Base-by-base conservation (phyloP, 768 basidiomycete species). In the Mrakia blollopis region DNA sequence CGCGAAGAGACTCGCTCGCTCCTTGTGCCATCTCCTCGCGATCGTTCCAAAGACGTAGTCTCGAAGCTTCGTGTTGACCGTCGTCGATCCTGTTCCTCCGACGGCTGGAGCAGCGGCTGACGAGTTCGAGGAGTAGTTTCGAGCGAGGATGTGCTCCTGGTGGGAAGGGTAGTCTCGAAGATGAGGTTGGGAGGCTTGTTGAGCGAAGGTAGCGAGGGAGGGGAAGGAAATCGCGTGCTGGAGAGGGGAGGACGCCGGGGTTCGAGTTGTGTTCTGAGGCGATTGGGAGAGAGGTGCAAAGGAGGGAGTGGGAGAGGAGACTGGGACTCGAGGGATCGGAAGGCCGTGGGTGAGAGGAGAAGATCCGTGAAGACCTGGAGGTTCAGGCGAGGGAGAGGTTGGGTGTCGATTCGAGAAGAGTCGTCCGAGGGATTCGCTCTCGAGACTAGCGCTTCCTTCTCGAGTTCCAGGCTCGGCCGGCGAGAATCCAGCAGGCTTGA, bases 21-120 rank as follows among this genome's bases (percentile, higher is more conserved):
- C 71, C 8, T 30, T 28, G 32, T 65, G 73, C 62, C 65, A 74
- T 37, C 73, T 32, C 50, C 63, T 63, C 10, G 73, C 85, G 44
- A 98, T 89, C 25, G 92, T 91, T 78, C 89, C 91, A 82, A 99
- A 96, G 65, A 99, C 93, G 80, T 96, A 94, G 81, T 98, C 94
- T 84, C 94, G 95, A 76, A 99, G 86, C 82, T 89, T 92, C 54
- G 91, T 93, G 83, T 99, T 98, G 78, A 98, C 94, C 73, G 90
- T 88, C 8, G 97, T 98, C 21, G 92, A 93, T 1, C 96, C 96
- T 2, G 91, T 92, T 4, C 95, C 96, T 47, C 91, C 92, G 80
- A 94, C 54, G 5, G 54, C 50, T n/a, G 47, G 30, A 13, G 44
- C 41, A 30, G 37, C 69, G 6, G 10, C 10, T 0, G 30, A 10